A percentile compares a stretch with the other conserved stretches of the same genome.
These are phyloP conservation scores for Suillus paluster DNA, from an alignment of 768 basidiomycete species.

Conservation along the genomic window DNA sequence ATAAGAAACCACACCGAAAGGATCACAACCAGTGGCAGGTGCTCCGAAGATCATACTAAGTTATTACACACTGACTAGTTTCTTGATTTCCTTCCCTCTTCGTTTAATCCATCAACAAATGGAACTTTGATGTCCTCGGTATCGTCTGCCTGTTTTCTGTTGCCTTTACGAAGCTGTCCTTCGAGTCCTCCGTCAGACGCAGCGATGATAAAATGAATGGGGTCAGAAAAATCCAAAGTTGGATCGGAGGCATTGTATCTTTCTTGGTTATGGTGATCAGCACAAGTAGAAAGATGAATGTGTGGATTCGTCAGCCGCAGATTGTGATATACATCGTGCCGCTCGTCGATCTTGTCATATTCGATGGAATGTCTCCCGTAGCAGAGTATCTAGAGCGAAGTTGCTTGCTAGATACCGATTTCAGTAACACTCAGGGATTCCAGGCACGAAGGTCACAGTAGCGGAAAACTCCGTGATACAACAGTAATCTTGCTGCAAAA, in stretches of 20 bases:
- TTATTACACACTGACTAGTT: too few relatives aligned
- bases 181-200: not conserved
- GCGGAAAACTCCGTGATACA: constrained; percentile 8
- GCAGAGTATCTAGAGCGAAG: constrained; percentile 11
- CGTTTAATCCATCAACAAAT: too few relatives aligned
- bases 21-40: too few relatives aligned
- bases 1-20: too few relatives aligned
- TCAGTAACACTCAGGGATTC: not conserved
- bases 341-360: not conserved
- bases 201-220: not conserved
- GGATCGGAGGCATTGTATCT: not conserved
- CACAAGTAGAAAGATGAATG: not conserved
- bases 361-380: not conserved
- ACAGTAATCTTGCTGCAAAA: constrained; percentile 6
- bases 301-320: constrained; percentile 1
- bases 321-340: constrained; percentile 8
- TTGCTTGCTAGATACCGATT: not conserved
- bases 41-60: too few relatives aligned
- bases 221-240: not conserved
- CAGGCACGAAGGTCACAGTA: not conserved
- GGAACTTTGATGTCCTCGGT: too few relatives aligned
- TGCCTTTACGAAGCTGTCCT: too few relatives aligned
- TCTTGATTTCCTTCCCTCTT: too few relatives aligned
- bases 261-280: not conserved
- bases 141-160: too few relatives aligned